A percentile compares a stretch with the other conserved stretches of the same genome.
phyloP scores from a whole-genome alignment of 2,329 filamentous ascomycete genomes.

The Diaporthe longicolla region DNA sequence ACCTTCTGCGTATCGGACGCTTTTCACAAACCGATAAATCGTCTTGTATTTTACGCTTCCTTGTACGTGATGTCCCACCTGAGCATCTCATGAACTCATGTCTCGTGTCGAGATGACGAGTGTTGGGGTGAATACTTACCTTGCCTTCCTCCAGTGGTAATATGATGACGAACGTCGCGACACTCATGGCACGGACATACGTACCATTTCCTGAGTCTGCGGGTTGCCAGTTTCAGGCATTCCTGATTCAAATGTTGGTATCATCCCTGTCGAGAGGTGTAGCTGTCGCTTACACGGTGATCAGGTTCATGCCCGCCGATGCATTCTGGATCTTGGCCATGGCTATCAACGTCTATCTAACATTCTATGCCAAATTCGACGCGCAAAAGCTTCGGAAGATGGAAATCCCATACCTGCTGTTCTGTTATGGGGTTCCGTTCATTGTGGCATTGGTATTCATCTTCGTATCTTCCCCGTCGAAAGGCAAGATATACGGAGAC shows the following conservation, averaged over 20 bases:
- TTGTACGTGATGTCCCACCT: conserved; percentile 55
- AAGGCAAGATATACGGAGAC: conserved; percentile 78
- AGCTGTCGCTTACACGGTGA: neutral
- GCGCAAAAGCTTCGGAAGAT: conserved; percentile 73
- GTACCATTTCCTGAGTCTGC: conserved; percentile 62
- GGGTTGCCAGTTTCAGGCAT: conserved; percentile 80
- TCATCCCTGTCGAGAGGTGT: neutral
- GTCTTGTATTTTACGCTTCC: conserved; percentile 86
- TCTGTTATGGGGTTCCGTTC: conserved; percentile 82
- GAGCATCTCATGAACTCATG: neutral
- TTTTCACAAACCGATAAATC: conserved; percentile 90
- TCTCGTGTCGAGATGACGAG: neutral
- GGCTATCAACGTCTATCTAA: conserved; percentile 87
- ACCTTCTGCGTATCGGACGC: conserved; percentile 78
- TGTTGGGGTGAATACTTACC: conserved; percentile 12
- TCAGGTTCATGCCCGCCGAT: conserved; percentile 85
- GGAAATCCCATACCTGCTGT: conserved; percentile 78
- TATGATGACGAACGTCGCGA: conserved; percentile 81
- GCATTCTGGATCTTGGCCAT: conserved; percentile 84
- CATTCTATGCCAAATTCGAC: conserved; percentile 82
- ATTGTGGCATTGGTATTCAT: conserved; percentile 77
- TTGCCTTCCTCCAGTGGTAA: conserved; percentile 67
- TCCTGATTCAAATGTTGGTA: conserved; percentile 85
- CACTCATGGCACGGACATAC: conserved; percentile 77
- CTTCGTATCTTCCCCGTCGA: conserved; percentile 67